These are phyloP conservation scores for Umbelopsis ramanniana DNA, from an alignment of 192 early-diverging fungal genomes.

Conservation along the genomic window DNA sequence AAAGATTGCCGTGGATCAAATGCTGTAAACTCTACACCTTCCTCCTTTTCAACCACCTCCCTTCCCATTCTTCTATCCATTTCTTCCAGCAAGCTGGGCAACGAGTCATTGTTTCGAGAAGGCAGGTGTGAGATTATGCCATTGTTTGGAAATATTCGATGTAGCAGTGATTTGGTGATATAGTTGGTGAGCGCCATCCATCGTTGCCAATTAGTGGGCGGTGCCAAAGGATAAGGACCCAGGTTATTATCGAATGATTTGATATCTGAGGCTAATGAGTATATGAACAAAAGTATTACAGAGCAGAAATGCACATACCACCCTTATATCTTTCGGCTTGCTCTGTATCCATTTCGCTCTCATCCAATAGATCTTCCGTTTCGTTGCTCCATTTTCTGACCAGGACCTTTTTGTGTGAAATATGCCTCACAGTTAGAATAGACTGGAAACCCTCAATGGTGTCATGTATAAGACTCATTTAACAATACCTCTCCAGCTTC, in stretches of 20 bases:
- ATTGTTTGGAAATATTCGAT: slow-evolving; percentile 34
- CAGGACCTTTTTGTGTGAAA: slow-evolving; percentile 61
- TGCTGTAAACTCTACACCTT: slow-evolving; percentile 62
- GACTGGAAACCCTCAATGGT: too few relatives aligned
- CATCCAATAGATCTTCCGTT: slow-evolving; percentile 69
- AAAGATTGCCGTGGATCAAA: slow-evolving; percentile 87
- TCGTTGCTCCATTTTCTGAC: slow-evolving; percentile 80
- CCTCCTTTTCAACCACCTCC: slow-evolving; percentile 27
- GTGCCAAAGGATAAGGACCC: slow-evolving; percentile 80
- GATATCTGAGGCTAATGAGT: slow-evolving; percentile 53
- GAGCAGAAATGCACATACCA: slow-evolving; percentile 48
- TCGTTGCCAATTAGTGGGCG: slow-evolving; percentile 67
- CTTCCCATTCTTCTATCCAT: slow-evolving; percentile 23
- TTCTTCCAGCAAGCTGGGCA: not conserved
- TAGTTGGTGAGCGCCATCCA: slow-evolving; percentile 81
- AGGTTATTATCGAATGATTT: slow-evolving; percentile 79
- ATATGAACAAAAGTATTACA: not conserved
- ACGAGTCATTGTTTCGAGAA: slow-evolving; percentile 1
- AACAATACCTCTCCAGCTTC: slow-evolving; percentile 57
- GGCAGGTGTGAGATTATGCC: slow-evolving; percentile 43
- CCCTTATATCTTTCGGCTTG: slow-evolving; percentile 63
- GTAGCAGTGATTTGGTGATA: slow-evolving; percentile 52
- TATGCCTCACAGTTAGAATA: not conserved
- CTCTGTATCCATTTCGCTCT: slow-evolving; percentile 57
- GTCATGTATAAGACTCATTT: too few relatives aligned